Evolutionary conservation across 805 yeast species (phyloP), one percentile per base, ranked within the genome.

Genomic region (Suhomyces sp.): DNA sequence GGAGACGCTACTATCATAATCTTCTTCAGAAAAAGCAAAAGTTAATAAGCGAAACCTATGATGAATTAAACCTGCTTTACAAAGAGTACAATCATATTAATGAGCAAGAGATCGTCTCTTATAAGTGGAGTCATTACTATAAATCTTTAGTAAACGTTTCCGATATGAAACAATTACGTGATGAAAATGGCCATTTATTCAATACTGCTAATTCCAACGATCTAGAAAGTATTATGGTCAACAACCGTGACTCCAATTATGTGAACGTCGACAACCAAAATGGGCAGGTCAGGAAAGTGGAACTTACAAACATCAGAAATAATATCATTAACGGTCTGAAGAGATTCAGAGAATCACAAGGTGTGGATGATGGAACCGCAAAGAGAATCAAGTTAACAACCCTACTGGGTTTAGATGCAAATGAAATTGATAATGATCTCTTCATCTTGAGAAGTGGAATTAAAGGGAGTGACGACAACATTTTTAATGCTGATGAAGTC

Each of bases 1-100:
- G 72, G 72, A 50, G 60, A 26, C 60, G 54, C 29, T 65, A 55
- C 45, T 47, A 52, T 24, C 43, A 39, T 14, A 47, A 57, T 16
- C 44, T 65, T 31, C 28, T 50, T 12, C 42, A 47, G 5, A 40
- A 48, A 18, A 60, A 58, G 38, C 47, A 55, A 14, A 38, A 56
- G 25, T 42, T 63, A 20, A 46, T 60, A 10, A 36, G 47, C 21
- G 43, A 56, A 18, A 55, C 65, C 5, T 39, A 52, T 19, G 45
- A 45, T 14, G 56, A 63, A 28, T 51, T 67, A 18, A 41, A 44
- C 28, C 41, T 53, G 8, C 42, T 67, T 12, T 43, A 63, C 32
- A 44, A 58, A 19, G 65, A 63, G 25, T 62, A 56, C 31, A 43
- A 54, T 30, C 51, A 54, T 9, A 33, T 62, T 7, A 50, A 45